Base-by-base conservation (phyloP, 306 rosid species). In the Malus sylvestris region DNA sequence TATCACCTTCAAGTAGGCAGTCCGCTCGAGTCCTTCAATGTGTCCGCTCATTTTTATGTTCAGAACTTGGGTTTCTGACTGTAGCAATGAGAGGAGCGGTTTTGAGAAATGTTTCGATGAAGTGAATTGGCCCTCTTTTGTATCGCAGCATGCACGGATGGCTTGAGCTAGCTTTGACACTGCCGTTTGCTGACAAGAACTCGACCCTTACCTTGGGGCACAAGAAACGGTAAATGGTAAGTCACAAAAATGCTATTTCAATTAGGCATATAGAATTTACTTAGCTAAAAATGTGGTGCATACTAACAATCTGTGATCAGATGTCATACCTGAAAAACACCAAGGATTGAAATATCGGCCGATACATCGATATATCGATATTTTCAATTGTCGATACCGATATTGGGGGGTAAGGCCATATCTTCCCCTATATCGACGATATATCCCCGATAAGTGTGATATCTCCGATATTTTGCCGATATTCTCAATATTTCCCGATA, bases 131-230 rank as follows among this genome's bases (percentile, higher is more conserved):
- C 27, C 18, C 20, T 65, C 85, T 72, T 67, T 77, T 77, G 78
- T 42, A 72, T n/a, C 44, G 25, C 81, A 77, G 67, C 81, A 81
- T 81, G 38, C 64, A 59, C 57, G 79, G 85, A 46, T 77, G 14
- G 82, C 79, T 75, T 45, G 63, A 59, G 57, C 76, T 82, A 25
- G 72, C 67, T 6, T 57, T 73, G 61, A 73, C 79, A 19, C 42
- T 73, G 8, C 82, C 82, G 20, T 61, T 73, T 23, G 79, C 85
- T 35, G 82, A 78, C 46, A 78, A 58, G 68, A 73, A 77, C 71
- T 82, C 73, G 20, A 78, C 80, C 71, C 67, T 78, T 68, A 82
- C 80, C 82, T 73, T 53, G n/a, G n/a, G n/a, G n/a, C n/a, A n/a
- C n/a, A n/a, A n/a, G n/a, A n/a, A n/a, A n/a, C n/a, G n/a, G n/a